Evolutionary conservation across 345 rosid species (phyloP), one percentile per base, ranked within the genome.

Genomic region (Lepidium sativum): DNA sequence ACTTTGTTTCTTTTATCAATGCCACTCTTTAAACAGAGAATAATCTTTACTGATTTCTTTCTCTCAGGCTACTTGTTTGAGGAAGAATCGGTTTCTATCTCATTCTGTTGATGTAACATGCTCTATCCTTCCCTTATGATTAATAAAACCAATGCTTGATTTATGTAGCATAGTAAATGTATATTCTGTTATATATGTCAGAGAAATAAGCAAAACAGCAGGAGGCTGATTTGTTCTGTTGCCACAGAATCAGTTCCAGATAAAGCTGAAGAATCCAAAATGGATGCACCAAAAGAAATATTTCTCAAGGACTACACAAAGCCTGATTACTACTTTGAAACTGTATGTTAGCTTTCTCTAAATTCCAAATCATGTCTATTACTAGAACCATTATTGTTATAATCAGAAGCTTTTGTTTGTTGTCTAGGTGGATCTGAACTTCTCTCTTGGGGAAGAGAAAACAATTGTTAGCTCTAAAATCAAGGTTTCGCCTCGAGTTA

Each of bases 261-360:
- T 67, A 67, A 77, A 74, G 73, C 54, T 34, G 89, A 83, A 71
- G 91, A 85, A 73, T 71, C 91, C 17, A 75, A 79, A 64, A 95
- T 95, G 99, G 88, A 80, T 39, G 69, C 85, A 27, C 97, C 89
- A 4, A 91, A 88, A 73, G 97, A 91, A 77, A 84, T 95, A 31
- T 95, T 91, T 78, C 73, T 91, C 78, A 95, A 95, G 88, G 89
- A 91, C 73, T 91, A 95, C 79, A 85, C 85, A 45, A 80, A 80
- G 65, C 99, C 99, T 61, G 89, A 91, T 73, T 88, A 86, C 78
- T 95, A 86, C 75, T 95, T 95, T 68, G 96, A 86, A 51, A 72
- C 83, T 68, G 99, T 91, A 81, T 66, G 50, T 15, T 66, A 33
- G 29, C 63, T 9, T 29, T 60, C 25, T 16, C 43, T 32, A 11